Evolutionary conservation across 768 basidiomycete genomes (phyloP).

Genomic region (Mycena capillaripes): DNA sequence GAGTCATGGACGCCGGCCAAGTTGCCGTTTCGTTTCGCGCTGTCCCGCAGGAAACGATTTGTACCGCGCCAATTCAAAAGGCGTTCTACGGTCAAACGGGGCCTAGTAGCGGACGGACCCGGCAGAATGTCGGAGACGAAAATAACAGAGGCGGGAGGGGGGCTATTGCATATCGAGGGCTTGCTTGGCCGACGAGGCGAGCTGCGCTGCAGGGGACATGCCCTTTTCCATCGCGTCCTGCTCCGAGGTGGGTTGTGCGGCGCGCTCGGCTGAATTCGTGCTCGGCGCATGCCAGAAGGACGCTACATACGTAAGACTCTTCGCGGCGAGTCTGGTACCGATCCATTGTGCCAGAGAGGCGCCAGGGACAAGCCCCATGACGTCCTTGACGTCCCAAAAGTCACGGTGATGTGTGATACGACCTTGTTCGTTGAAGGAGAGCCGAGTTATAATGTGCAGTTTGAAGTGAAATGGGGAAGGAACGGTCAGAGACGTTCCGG

Average conservation of each 20-base stretch:
- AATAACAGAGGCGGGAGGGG: background rate
- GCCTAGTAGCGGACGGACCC: background rate
- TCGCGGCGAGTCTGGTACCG: conserved; percentile 71
- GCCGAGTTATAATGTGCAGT: conserved; percentile 78
- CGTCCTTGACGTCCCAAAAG: conserved; percentile 85
- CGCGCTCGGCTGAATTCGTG: conserved; percentile 1
- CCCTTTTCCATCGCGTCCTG: conserved; percentile 34
- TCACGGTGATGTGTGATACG: conserved; percentile 85
- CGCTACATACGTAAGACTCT: conserved; percentile 63
- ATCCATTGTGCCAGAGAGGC: conserved; percentile 79
- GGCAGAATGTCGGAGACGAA: conserved; percentile 18
- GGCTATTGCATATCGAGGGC: background rate
- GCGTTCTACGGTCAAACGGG: background rate
- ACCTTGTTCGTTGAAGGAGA: conserved; percentile 88
- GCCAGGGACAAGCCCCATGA: conserved; percentile 81
- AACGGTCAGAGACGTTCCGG: conserved; percentile 69
- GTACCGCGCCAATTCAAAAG: conserved; percentile 3
- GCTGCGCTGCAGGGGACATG: background rate
- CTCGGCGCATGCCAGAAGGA: conserved; percentile 45
- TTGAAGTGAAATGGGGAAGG: conserved; percentile 83
- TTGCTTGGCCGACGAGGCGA: background rate
- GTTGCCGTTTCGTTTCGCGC: conserved; percentile 5
- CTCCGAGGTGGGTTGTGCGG: conserved; percentile 21
- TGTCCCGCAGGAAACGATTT: conserved; percentile 5
- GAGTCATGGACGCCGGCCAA: conserved; percentile 13